Evolutionary conservation across 306 rosid genomes (phyloP).

Genomic region (Oemleria cerasiformis): DNA sequence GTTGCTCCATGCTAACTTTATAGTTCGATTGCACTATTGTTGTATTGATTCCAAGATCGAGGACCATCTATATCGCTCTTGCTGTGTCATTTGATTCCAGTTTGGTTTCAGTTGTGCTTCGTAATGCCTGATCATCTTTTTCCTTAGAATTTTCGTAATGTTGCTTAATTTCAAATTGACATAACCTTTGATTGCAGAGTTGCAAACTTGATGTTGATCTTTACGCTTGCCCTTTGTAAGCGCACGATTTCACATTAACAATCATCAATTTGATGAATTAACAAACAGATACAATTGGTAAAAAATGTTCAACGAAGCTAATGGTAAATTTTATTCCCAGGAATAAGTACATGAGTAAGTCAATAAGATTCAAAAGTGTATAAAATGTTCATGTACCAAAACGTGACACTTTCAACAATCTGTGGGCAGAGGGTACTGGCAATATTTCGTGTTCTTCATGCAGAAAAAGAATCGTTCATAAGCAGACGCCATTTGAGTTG

Average conservation of each 20-base stretch:
- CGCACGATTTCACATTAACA: too few species aligned
- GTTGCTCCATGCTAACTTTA: neutral
- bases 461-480: conserved; percentile 21
- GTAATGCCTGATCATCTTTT: too few species aligned
- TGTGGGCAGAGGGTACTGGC: conserved; percentile 27
- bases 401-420: conserved; percentile 1
- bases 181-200: too few species aligned
- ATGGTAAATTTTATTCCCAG: neutral
- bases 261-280: too few species aligned
- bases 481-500: conserved; percentile 28
- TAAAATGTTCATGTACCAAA: neutral
- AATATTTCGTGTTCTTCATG: conserved; percentile 23
- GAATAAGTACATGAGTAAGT: neutral
- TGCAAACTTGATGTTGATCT: too few species aligned
- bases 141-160: too few species aligned
- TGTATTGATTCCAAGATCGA: too few species aligned
- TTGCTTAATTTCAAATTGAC: too few species aligned
- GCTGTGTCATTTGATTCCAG: too few species aligned
- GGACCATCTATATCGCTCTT: too few species aligned
- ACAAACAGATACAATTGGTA: neutral
- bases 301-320: neutral
- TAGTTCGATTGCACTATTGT: neutral
- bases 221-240: neutral
- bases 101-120: too few species aligned
- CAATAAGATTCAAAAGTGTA: neutral